phyloP scores from a whole-genome alignment of 179 eudicot genomes.

The Pouteria campechiana region DNA sequence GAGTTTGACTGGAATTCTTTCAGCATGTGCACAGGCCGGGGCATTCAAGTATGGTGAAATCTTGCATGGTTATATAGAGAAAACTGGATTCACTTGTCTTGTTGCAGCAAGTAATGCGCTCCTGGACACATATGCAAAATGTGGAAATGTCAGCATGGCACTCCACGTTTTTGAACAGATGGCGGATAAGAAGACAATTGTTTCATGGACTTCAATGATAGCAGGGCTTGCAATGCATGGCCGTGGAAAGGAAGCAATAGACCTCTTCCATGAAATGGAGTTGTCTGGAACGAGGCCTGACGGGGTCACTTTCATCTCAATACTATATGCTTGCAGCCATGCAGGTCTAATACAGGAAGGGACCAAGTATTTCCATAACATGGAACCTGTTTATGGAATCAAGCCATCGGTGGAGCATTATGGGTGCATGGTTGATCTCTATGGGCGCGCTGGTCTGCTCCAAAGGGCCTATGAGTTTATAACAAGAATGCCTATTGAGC shows the following conservation, averaged over 20 bases:
- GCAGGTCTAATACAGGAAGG: slow-evolving; percentile 53
- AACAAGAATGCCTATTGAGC: slow-evolving; percentile 27
- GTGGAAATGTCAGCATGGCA: slow-evolving; percentile 56
- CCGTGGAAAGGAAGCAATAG: slow-evolving; percentile 33
- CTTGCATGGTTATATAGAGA: slow-evolving; percentile 51
- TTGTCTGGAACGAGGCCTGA: slow-evolving; percentile 33
- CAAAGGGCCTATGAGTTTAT: slow-evolving; percentile 47
- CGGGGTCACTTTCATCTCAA: slow-evolving; percentile 39
- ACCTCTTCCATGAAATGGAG: slow-evolving; percentile 39
- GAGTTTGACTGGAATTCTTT: slow-evolving; percentile 45
- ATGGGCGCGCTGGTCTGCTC: slow-evolving; percentile 49
- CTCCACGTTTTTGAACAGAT: slow-evolving; percentile 39
- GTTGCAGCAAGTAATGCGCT: slow-evolving; percentile 46
- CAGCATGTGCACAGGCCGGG: slow-evolving; percentile 60
- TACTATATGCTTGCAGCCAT: slow-evolving; percentile 63
- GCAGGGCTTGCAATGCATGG: slow-evolving; percentile 68
- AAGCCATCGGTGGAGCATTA: slow-evolving; percentile 55
- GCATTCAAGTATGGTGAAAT: slow-evolving; percentile 39
- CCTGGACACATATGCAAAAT: slow-evolving; percentile 47
- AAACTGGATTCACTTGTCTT: slow-evolving; percentile 31
- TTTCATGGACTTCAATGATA: slow-evolving; percentile 62
- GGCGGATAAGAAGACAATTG: slow-evolving; percentile 25
- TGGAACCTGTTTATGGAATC: slow-evolving; percentile 37
- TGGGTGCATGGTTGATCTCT: slow-evolving; percentile 71
- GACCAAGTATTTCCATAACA: slow-evolving; percentile 25